A percentile compares a stretch with the other conserved stretches of the same genome.
These are phyloP conservation scores for Serendipita vermifera DNA, from an alignment of 768 basidiomycete species.

Conservation along the genomic window DNA sequence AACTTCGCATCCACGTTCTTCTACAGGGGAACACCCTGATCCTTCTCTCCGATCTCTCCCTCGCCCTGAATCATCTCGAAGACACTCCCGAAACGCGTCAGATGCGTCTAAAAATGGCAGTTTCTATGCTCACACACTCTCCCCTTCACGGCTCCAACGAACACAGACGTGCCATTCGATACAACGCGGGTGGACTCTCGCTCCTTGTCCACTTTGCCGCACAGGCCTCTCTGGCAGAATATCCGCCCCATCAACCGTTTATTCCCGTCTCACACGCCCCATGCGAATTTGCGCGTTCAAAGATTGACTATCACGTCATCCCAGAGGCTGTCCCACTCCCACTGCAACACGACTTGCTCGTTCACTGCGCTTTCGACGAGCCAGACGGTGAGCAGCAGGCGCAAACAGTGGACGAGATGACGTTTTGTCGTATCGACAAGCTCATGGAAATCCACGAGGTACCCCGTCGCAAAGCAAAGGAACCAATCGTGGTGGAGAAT, in stretches of 20 bases:
- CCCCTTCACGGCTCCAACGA: conserved; percentile 3
- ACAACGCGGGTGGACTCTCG: background rate
- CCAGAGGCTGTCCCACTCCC: background rate
- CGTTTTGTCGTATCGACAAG: background rate
- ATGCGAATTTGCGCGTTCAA: background rate
- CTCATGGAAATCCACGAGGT: background rate
- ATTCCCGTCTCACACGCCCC: background rate
- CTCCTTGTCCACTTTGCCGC: background rate
- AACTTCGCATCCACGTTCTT: background rate
- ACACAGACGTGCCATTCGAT: conserved; percentile 1
- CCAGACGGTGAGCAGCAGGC: background rate
- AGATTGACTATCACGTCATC: conserved; percentile 4
- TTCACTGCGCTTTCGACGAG: background rate
- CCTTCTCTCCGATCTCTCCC: background rate
- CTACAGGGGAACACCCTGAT: background rate
- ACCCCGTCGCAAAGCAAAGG: no score
- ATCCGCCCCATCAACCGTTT: background rate
- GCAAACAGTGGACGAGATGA: background rate
- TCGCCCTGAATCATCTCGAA: background rate
- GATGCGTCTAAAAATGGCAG: background rate
- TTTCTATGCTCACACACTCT: background rate
- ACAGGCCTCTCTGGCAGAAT: background rate
- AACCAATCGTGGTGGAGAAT: no score
- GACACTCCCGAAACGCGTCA: background rate
- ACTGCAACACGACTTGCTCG: conserved; percentile 1